Conservation (phyloP, 176 grass and related monocot species). For the Cenchrus fungigraminus region DNA sequence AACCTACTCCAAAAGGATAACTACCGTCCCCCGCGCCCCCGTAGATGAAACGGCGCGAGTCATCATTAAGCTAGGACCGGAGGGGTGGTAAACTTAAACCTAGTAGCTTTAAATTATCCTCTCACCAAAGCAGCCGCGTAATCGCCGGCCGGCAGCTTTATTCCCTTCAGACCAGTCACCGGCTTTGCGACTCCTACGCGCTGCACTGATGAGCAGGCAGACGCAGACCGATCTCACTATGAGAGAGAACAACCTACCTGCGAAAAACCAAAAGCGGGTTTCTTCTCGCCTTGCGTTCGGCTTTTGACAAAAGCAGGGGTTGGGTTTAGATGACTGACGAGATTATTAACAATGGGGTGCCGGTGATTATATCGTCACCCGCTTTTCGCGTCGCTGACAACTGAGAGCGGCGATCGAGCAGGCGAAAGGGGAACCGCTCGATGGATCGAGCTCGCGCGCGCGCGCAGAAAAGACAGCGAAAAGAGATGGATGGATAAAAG, state of each 20-base stretch:
- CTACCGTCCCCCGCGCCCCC: too few relatives aligned
- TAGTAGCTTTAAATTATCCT: slow-evolving; percentile 31
- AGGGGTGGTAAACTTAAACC: neutral
- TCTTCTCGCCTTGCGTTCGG: neutral
- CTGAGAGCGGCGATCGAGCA: too few relatives aligned
- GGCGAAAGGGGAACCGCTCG: too few relatives aligned
- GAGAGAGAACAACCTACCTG: too few relatives aligned
- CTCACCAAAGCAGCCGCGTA: slow-evolving; percentile 39
- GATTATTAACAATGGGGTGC: too few relatives aligned
- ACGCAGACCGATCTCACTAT: too few relatives aligned
- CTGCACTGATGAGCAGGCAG: too few relatives aligned
- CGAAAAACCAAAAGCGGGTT: neutral
- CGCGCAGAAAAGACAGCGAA: too few relatives aligned
- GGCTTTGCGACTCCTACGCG: slow-evolving; percentile 12
- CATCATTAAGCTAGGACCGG: neutral
- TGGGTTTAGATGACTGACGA: neutral
- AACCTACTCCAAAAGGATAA: neutral
- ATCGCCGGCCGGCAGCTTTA: slow-evolving; percentile 45
- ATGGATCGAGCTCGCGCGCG: too few relatives aligned
- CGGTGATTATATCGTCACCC: too few relatives aligned
- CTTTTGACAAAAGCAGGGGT: slow-evolving; percentile 24
- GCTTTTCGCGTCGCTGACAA: too few relatives aligned
- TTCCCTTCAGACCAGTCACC: slow-evolving; percentile 39
- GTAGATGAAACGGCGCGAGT: neutral
- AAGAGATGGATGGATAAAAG: too few relatives aligned